Evolutionary conservation across 2,329 filamentous ascomycete genomes (phyloP), one percentile per base, ranked within the genome.

Genomic region (Ascochyta clinopodiicola): DNA sequence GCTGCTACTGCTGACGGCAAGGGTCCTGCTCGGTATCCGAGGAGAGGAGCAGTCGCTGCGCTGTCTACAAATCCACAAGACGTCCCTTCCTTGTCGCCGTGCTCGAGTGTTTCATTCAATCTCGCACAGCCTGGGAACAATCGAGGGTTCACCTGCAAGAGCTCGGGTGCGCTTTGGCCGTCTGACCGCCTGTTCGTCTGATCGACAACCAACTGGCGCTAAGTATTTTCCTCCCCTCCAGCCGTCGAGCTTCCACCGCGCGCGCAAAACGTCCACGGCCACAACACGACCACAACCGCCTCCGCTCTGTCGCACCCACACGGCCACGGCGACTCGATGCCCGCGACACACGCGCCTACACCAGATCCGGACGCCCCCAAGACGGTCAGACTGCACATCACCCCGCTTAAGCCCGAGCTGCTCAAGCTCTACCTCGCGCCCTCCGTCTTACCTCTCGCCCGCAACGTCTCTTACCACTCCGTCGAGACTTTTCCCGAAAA

Each of bases 401-500:
- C 91, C 15, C 95, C 95, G 43, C 84, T 99, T 64, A 92, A 88
- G 68, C 80, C 88, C 35, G 85, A 88, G 7, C 84, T 98, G 17
- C 81, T 95, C 52, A 83, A 85, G 51, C 81, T 88, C 44, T 85
- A 96, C 56, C 76, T 99, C 43, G 87, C 91, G 21, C 81, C 88
- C 0, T 84, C 88, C 0, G 71, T 91, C 13, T 84, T 86, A 32
- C 81, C 86, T 13, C 80, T 80, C 40, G 91, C 91, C 19, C 86
- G 86, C 58, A 91, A 92, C 71, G 85, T 97, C 47, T 96, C 93
- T n/a, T 97, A 89, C 77, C 94, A 98, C 76, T 81, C 82, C 5
- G 79, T 97, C 63, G 85, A 92, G 70, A 93, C 93, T 0, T 96
- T 96, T 61, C 94, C 94, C 13, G 95, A 99, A 63, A 89, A 86